Evolutionary conservation across 805 yeast genomes (phyloP).

Genomic region (Lipomyces yamanashiensis): DNA sequence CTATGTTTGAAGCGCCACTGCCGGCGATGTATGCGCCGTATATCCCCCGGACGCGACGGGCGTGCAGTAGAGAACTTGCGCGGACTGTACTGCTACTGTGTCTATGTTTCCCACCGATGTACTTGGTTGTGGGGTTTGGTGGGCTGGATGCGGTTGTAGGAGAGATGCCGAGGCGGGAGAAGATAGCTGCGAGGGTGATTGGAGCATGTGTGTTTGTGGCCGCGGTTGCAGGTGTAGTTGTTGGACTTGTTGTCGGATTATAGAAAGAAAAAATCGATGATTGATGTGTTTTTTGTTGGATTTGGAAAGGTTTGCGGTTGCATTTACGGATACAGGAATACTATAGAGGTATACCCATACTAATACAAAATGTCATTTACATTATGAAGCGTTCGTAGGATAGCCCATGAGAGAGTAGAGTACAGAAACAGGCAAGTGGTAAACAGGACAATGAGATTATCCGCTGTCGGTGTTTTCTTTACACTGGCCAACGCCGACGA

Average conservation of each 20-base stretch:
- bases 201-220: constrained; percentile 40
- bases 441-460: no score
- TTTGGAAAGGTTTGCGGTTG: background rate
- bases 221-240: constrained; percentile 31
- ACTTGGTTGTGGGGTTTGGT: constrained; percentile 49
- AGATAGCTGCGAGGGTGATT: constrained; percentile 44
- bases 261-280: background rate
- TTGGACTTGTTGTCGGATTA: constrained; percentile 38
- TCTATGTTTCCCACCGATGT: constrained; percentile 47
- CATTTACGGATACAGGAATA: no score
- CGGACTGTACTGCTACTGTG: constrained; percentile 37
- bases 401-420: no score
- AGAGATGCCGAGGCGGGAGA: constrained; percentile 41
- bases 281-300: background rate
- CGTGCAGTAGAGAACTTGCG: constrained; percentile 30
- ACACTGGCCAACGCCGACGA: no score
- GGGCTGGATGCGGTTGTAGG: constrained; percentile 46
- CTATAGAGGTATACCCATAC: no score
- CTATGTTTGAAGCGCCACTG: constrained; percentile 17
- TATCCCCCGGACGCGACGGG: constrained; percentile 11
- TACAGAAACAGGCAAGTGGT: no score
- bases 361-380: no score
- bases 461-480: no score
- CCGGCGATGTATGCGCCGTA: constrained; percentile 13
- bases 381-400: no score